Percentiles rank a stretch among this genome's conserved stretches.
Evolutionary conservation across 2,329 filamentous ascomycete species (phyloP).

Genomic region (Ophiocordyceps camponoti-rufipedis): DNA sequence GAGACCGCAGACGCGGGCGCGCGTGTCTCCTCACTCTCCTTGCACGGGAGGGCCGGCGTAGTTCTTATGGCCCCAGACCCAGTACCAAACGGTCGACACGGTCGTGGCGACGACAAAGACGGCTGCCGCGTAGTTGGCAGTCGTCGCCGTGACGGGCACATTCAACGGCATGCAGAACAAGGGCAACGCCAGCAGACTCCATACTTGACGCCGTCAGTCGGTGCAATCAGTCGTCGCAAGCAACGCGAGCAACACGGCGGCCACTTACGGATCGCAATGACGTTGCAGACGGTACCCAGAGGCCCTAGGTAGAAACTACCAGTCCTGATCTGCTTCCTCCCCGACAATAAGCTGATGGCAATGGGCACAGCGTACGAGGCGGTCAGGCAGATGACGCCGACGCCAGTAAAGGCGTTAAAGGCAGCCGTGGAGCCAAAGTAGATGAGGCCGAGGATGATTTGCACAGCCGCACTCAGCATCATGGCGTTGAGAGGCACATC

Average conservation of each 20-base stretch:
- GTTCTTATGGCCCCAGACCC: slow-evolving; percentile 41
- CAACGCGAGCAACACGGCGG: too few species aligned
- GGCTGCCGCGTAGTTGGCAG: slow-evolving; percentile 52
- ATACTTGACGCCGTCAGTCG: slow-evolving; percentile 17
- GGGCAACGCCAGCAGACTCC: slow-evolving; percentile 52
- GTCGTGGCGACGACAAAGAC: slow-evolving; percentile 44
- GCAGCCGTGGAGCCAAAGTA: slow-evolving; percentile 64
- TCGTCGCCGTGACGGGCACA: slow-evolving; percentile 32
- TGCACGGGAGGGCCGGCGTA: slow-evolving; percentile 37
- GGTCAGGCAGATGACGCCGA: slow-evolving; percentile 62
- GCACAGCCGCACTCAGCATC: slow-evolving; percentile 46
- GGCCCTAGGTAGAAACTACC: slow-evolving; percentile 51
- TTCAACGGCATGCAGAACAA: slow-evolving; percentile 61
- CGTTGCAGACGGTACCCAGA: slow-evolving; percentile 51
- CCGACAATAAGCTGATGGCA: slow-evolving; percentile 47
- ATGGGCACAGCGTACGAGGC: slow-evolving; percentile 63
- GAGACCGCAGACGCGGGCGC: background rate
- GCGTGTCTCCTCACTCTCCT: background rate
- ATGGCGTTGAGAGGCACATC: slow-evolving; percentile 56
- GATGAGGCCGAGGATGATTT: slow-evolving; percentile 56
- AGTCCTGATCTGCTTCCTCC: slow-evolving; percentile 44
- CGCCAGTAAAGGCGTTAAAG: slow-evolving; percentile 64
- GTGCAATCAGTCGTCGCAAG: too few species aligned
- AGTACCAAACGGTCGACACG: slow-evolving; percentile 45
- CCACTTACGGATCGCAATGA: slow-evolving; percentile 31